Evolutionary conservation across 495 filamentous ascomycete species (phyloP), one percentile per base, ranked within the genome.

Genomic region (Trypethelium eluteriae): DNA sequence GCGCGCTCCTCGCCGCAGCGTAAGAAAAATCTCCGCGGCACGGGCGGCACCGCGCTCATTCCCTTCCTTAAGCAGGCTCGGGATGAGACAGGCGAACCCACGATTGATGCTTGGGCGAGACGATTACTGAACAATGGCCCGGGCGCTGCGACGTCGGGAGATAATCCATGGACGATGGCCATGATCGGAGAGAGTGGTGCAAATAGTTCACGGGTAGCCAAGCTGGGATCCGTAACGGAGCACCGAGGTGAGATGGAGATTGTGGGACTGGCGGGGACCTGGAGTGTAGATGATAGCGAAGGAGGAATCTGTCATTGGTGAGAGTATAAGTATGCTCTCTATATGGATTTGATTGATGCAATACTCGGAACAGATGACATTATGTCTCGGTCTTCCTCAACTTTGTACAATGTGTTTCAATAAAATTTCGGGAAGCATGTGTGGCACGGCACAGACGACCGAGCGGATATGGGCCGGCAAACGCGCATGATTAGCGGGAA

Each of bases 41-140:
- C 94, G 0, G 94, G 94, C 32, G 93, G 93, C 7, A 97, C 93
- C 0, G 88, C 92, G 2, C 78, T 98, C 68, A 96, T 97, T 64
- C 90, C 92, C 0, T 98, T 98, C 74, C 79, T 98, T 63, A 96
- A 96, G 74, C 93, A 98, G 75, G 93, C 93, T 2, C 83, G 93
- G 3, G 93, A 98, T 73, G 94, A 99, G 80, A 98, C 93, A 4
- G 89, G 91, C 49, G 94, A 98, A 75, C 90, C 91, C 9, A 90
- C 92, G 10, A 86, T 97, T 34, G 89, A 93, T 70, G 82, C 85
- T 2, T 96, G 92, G 92, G 88, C 90, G 0, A 81, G 82, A 69
- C 81, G 89, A 38, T 80, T 96, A 65, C 84, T 95, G 74, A 89
- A 83, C 64, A 85, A 83, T 62, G 80, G 79, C 0, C 79, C 81